Percentiles rank a stretch among this genome's conserved stretches.
Evolutionary conservation across 306 rosid genomes (phyloP).

Genomic region (Fragaria vesca): DNA sequence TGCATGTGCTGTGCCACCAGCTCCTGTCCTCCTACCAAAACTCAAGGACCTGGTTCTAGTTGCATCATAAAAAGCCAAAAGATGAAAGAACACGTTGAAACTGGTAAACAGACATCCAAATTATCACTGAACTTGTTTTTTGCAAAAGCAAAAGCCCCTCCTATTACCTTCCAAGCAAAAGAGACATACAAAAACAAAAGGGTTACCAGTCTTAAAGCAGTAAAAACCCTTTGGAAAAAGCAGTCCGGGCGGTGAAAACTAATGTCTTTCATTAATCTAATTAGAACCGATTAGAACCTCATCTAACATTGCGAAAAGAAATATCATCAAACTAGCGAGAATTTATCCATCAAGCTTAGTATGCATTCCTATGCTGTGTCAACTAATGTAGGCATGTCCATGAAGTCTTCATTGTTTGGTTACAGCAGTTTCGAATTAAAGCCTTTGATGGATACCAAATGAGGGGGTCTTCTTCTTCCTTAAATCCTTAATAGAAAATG

Average conservation of each 20-base stretch:
- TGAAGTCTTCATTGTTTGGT: background rate
- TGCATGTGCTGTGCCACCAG: background rate
- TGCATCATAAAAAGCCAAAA: conserved; percentile 2
- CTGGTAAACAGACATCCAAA: background rate
- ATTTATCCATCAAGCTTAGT: background rate
- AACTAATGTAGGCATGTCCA: background rate
- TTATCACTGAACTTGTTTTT: conserved; percentile 23
- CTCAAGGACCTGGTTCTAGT: background rate
- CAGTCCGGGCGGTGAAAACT: background rate
- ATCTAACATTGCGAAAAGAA: background rate
- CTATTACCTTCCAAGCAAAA: conserved; percentile 15
- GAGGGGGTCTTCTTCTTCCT: background rate
- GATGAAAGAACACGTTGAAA: background rate
- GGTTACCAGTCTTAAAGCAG: conserved; percentile 13
- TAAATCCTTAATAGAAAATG: background rate
- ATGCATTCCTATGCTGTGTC: background rate
- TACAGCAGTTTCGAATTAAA: background rate
- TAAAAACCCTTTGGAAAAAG: conserved; percentile 11
- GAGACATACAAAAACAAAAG: conserved; percentile 8
- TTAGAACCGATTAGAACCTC: background rate
- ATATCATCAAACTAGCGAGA: background rate
- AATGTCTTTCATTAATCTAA: background rate
- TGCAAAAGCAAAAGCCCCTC: conserved; percentile 42
- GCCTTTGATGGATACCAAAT: background rate
- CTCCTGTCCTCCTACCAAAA: background rate